Evolutionary conservation across 2,329 filamentous ascomycete species (phyloP).

Genomic region (Aspergillus hiratsukae): DNA sequence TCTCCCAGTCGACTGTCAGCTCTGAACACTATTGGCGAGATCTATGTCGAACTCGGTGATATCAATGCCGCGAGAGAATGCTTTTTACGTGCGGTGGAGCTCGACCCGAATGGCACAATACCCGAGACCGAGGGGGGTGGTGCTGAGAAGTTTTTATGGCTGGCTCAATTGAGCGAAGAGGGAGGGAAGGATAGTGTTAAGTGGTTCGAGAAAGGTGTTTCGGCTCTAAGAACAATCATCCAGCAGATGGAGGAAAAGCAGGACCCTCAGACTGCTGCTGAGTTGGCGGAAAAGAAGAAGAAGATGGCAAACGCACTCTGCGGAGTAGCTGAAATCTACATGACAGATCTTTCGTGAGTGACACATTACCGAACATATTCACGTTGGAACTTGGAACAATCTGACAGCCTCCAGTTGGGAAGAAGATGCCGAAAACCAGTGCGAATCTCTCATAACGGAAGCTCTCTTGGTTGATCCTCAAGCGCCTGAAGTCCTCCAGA

Average conservation of each 20-base stretch:
- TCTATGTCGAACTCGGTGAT: slow-evolving; percentile 77
- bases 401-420: slow-evolving; percentile 56
- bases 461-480: slow-evolving; percentile 79
- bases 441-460: slow-evolving; percentile 85
- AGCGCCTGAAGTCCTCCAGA: slow-evolving; percentile 87
- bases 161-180: slow-evolving; percentile 77
- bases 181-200: slow-evolving; percentile 56
- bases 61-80: slow-evolving; percentile 67
- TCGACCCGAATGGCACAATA: slow-evolving; percentile 70
- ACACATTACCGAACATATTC: background rate
- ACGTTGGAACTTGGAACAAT: background rate
- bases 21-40: slow-evolving; percentile 73
- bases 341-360: slow-evolving; percentile 86
- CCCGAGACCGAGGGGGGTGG: slow-evolving; percentile 73
- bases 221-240: slow-evolving; percentile 68
- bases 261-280: slow-evolving; percentile 32
- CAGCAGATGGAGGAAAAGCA: slow-evolving; percentile 54
- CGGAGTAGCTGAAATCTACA: slow-evolving; percentile 93
- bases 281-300: slow-evolving; percentile 65
- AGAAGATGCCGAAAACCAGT: slow-evolving; percentile 79
- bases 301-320: slow-evolving; percentile 91
- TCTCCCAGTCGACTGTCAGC: slow-evolving; percentile 49
- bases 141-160: slow-evolving; percentile 89
- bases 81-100: slow-evolving; percentile 67
- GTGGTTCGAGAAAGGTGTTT: slow-evolving; percentile 63